phyloP scores from a whole-genome alignment of 2,329 filamentous ascomycete species.

The Scedosporium minutisporum region DNA sequence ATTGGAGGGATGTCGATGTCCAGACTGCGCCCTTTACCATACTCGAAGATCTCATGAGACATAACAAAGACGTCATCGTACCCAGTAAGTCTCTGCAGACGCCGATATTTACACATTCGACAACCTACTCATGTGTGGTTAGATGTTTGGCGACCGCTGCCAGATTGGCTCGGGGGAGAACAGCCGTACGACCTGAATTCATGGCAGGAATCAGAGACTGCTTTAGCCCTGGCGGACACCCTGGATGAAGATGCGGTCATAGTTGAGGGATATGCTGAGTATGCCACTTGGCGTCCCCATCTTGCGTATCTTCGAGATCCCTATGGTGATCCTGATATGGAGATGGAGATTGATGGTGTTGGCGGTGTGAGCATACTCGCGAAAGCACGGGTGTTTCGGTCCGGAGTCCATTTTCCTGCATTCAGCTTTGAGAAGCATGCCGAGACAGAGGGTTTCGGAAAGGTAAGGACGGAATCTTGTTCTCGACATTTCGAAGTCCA shows the following conservation, averaged over 20 bases:
- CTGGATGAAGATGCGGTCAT: constrained; percentile 97
- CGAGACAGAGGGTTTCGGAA: constrained; percentile 96
- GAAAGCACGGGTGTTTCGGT: constrained; percentile 89
- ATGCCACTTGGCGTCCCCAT: constrained; percentile 96
- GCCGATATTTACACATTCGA: background rate
- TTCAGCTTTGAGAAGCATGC: constrained; percentile 99
- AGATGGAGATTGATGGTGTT: constrained; percentile 98
- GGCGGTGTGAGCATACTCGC: constrained; percentile 95
- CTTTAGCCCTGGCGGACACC: constrained; percentile 83
- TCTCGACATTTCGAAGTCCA: background rate
- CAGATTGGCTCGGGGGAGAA: constrained; percentile 96
- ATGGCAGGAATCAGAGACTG: constrained; percentile 98
- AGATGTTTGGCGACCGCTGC: constrained; percentile 98
- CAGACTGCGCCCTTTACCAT: constrained; percentile 96
- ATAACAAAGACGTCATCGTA: constrained; percentile 98
- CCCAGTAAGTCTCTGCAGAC: constrained; percentile 62
- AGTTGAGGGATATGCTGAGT: constrained; percentile 97
- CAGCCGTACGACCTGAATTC: constrained; percentile 98
- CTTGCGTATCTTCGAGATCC: constrained; percentile 93
- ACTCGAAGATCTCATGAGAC: constrained; percentile 92
- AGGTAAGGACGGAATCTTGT: constrained; percentile 47
- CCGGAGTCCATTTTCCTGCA: constrained; percentile 92
- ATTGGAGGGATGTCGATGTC: constrained; percentile 97
- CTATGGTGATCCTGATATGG: constrained; percentile 96
- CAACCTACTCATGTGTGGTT: constrained; percentile 16